phyloP scores from a whole-genome alignment of 805 yeast genomes.

The Candida silvatica region DNA sequence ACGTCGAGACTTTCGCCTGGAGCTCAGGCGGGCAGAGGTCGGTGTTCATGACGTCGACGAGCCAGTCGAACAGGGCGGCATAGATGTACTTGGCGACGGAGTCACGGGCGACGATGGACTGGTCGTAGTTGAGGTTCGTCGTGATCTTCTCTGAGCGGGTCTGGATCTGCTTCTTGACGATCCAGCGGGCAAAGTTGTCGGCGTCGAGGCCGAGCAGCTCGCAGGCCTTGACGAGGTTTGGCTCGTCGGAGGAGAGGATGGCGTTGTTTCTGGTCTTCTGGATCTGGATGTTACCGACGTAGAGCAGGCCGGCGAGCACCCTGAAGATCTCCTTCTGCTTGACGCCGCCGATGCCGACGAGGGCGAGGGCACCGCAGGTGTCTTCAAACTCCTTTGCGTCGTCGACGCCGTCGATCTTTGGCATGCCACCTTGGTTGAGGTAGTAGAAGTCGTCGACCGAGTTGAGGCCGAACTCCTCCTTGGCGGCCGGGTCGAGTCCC shows the following conservation, averaged over 20 bases:
- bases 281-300: constrained; percentile 86
- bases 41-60: constrained; percentile 72
- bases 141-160: constrained; percentile 91
- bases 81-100: constrained; percentile 95
- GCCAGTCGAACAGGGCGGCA: constrained; percentile 92
- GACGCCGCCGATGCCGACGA: constrained; percentile 62
- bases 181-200: constrained; percentile 74
- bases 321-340: constrained; percentile 65
- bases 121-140: constrained; percentile 71
- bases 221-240: constrained; percentile 73
- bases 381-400: constrained; percentile 71
- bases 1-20: constrained; percentile 48
- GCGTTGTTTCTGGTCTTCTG: constrained; percentile 82
- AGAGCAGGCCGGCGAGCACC: constrained; percentile 80
- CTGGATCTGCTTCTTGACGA: constrained; percentile 80
- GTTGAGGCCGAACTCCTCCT: constrained; percentile 50
- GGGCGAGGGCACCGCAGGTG: constrained; percentile 66
- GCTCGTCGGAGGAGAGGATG: constrained; percentile 75
- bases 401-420: constrained; percentile 66
- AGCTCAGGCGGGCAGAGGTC: constrained; percentile 76
- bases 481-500: constrained; percentile 56
- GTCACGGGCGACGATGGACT: constrained; percentile 87
- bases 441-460: constrained; percentile 65
- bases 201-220: constrained; percentile 78
- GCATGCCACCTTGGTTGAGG: constrained; percentile 80